Percentiles rank a stretch among this genome's conserved stretches.
phyloP scores from a whole-genome alignment of 106 monocot genomes.

The Allium fistulosum region DNA sequence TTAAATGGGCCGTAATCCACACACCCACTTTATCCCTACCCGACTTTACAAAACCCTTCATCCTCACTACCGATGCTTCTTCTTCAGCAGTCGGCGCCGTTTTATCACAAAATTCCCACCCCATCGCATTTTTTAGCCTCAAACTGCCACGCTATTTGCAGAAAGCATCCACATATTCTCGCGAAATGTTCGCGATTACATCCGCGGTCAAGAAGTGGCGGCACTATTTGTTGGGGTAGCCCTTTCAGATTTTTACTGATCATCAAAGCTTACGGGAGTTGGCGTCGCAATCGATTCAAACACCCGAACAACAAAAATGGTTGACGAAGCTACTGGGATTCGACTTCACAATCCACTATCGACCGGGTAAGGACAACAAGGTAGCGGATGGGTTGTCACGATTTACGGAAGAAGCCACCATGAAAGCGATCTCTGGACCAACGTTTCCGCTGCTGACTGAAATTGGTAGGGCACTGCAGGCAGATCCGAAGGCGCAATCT shows the following conservation, averaged over 20 bases:
- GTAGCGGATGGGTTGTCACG: background rate
- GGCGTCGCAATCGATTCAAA: background rate
- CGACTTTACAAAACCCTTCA: background rate
- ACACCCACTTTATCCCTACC: background rate
- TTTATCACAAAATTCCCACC: no score
- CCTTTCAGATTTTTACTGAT: background rate
- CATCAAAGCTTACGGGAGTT: background rate
- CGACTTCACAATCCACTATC: background rate
- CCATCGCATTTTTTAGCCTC: background rate
- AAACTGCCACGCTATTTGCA: background rate
- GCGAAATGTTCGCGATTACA: background rate
- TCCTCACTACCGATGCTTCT: background rate
- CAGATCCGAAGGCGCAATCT: no score
- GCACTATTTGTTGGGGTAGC: background rate
- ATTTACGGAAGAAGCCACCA: no score
- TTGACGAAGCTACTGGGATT: background rate
- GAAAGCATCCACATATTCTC: background rate
- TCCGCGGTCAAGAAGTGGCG: background rate
- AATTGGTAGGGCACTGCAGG: no score
- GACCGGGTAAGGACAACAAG: background rate
- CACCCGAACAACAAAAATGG: background rate
- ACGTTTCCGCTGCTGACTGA: no score
- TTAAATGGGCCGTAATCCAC: background rate
- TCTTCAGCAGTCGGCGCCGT: background rate
- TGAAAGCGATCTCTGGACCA: no score